Conservation (phyloP, 2,329 filamentous ascomycete genomes). For the Cucurbitaria berberidis region DNA sequence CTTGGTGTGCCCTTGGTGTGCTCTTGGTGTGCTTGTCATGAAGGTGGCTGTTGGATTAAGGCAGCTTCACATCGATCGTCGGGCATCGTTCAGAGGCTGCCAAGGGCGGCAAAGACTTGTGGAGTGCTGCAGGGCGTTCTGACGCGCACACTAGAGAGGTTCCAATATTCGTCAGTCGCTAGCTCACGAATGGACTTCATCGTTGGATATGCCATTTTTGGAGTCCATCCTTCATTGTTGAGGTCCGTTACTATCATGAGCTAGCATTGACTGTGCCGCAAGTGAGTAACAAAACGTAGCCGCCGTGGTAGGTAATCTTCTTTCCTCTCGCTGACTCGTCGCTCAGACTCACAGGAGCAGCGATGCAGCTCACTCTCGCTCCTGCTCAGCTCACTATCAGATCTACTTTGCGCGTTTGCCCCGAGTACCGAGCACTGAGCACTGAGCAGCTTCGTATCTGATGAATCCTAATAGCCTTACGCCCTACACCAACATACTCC, state of each 20-base stretch:
- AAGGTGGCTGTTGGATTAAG: constrained; percentile 3
- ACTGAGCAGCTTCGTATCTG: not conserved
- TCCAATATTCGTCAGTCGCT: constrained; percentile 5
- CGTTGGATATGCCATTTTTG: constrained; percentile 5
- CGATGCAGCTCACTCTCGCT: not conserved
- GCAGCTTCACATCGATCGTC: constrained; percentile 1
- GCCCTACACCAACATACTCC: not conserved
- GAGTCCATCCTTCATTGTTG: not conserved
- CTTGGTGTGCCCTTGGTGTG: constrained; percentile 25
- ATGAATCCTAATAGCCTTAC: not conserved
- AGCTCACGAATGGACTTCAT: not conserved
- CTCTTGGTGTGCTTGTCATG: too few relatives aligned
- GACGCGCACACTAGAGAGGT: constrained; percentile 7
- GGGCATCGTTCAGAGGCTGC: constrained; percentile 3
- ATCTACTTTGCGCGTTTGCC: not conserved
- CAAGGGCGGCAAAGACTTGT: constrained; percentile 8
- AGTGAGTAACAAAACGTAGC: not conserved
- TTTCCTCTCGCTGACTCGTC: not conserved
- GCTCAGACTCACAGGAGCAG: not conserved
- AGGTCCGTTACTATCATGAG: not conserved
- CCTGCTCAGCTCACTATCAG: not conserved
- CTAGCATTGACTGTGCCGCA: not conserved
- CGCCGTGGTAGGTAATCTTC: not conserved
- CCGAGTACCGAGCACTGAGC: not conserved
- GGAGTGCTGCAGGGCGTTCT: constrained; percentile 8